Evolutionary conservation across 305 asterid species (phyloP), one percentile per base, ranked within the genome.

Genomic region (Fraxinus sp.): DNA sequence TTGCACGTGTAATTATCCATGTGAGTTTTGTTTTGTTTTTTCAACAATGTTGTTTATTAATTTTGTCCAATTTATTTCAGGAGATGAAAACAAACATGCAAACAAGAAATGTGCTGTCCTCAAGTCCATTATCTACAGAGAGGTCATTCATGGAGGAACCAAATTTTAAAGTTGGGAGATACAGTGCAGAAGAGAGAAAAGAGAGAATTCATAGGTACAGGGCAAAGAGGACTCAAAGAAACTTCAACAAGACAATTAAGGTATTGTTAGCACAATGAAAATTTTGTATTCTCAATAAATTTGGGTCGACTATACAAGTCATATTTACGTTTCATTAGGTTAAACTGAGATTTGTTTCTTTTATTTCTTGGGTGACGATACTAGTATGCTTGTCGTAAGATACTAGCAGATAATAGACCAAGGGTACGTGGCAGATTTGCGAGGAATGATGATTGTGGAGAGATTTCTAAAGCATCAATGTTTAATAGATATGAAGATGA

Each of bases 401-500:
- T 97, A 8, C 88, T 95, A 52, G 99, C 98, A 14, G 99, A 94
- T 87, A 93, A 86, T 18, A 86, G 99, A 55, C 90, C 93, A 0
- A 88, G 99, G 79, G 88, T 95, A 83, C 98, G 97, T 72, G 99
- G 99, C 85, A 88, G 99, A 62, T 95, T 95, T 80, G 97, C 96
- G 0, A 90, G 97, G 4, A 94, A 94, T 37, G 98, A 92, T 70
- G 98, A 95, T 75, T 86, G 90, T 78, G 92, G 86, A 70, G 98
- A 92, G 86, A 89, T 89, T 86, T 93, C 94, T 1, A 92, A 90
- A 86, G 88, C 95, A 77, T 87, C 95, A 59, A 84, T 71, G 84
- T 92, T 70, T 79, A 85, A 85, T 55, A 85, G 91, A 87, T 92
- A 68, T 83, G 92, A 87, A 87, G 94, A 92, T 52, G 94, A 92